phyloP scores from a whole-genome alignment of 805 yeast genomes.

The Monosporozyma solicola region DNA sequence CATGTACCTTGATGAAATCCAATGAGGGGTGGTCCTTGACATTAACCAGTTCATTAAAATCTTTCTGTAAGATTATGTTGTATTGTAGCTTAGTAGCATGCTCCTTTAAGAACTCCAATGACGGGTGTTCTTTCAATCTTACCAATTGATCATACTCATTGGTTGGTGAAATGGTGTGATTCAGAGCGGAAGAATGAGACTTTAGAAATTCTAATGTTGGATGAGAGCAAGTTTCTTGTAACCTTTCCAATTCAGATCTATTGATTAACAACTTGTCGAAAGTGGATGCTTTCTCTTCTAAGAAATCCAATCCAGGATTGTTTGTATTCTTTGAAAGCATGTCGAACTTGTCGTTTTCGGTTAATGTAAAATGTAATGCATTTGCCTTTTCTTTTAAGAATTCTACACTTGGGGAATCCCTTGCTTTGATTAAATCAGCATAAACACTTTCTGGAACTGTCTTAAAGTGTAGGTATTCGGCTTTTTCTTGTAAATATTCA shows the following conservation, averaged over 20 bases:
- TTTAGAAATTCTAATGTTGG: conserved; percentile 15
- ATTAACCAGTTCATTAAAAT: neutral
- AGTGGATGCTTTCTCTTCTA: neutral
- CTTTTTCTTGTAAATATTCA: conserved; percentile 11
- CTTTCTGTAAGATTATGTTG: neutral
- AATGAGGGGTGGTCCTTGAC: neutral
- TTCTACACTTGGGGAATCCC: conserved; percentile 1
- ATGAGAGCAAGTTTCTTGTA: neutral
- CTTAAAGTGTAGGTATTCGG: neutral
- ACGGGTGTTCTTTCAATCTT: conserved; percentile 12
- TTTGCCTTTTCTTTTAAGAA: conserved; percentile 9
- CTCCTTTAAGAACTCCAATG: conserved; percentile 17
- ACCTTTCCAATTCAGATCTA: neutral
- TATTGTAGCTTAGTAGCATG: conserved; percentile 11
- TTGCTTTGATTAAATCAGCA: neutral
- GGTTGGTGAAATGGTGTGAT: neutral
- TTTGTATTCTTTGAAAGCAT: conserved; percentile 2
- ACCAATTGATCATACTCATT: neutral
- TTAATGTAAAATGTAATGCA: neutral
- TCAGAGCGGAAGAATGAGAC: neutral
- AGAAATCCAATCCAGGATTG: neutral
- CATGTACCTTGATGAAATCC: conserved; percentile 7
- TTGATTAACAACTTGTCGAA: neutral
- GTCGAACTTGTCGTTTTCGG: neutral
- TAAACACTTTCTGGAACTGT: neutral